Conservation (phyloP, 2,329 filamentous ascomycete genomes). For the Bipolaris zeicola region DNA sequence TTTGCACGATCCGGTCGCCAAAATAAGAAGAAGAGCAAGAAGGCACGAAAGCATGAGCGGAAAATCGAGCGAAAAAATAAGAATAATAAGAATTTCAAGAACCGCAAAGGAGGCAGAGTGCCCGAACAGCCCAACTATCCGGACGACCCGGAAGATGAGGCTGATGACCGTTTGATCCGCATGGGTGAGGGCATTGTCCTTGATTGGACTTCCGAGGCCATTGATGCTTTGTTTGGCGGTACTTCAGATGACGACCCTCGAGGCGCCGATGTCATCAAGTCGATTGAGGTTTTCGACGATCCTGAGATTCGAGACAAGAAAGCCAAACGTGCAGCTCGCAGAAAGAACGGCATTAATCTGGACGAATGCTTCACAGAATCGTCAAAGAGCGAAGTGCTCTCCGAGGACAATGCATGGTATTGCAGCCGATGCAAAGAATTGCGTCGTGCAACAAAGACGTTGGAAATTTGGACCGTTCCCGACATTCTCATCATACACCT, state of each 20-base stretch:
- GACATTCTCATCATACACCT: constrained; percentile 95
- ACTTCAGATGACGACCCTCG: constrained; percentile 56
- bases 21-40: constrained; percentile 43
- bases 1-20: constrained; percentile 37
- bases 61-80: constrained; percentile 37
- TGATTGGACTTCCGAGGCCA: constrained; percentile 78
- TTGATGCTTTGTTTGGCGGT: constrained; percentile 69
- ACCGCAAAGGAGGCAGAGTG: constrained; percentile 37
- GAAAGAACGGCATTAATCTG: constrained; percentile 77
- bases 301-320: constrained; percentile 68
- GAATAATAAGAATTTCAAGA: constrained; percentile 44
- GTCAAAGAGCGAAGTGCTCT: constrained; percentile 89
- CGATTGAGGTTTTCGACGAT: constrained; percentile 60
- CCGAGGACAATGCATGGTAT: constrained; percentile 96
- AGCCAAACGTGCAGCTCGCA: constrained; percentile 67
- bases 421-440: constrained; percentile 96
- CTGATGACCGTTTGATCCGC: constrained; percentile 70
- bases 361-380: constrained; percentile 95
- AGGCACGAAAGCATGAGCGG: constrained; percentile 37
- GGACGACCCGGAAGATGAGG: constrained; percentile 45
- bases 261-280: constrained; percentile 65
- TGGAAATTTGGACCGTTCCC: constrained; percentile 95
- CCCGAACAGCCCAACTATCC: constrained; percentile 37
- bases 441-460: constrained; percentile 89
- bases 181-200: constrained; percentile 84